A percentile compares a stretch with the other conserved stretches of the same genome.
phyloP scores from a whole-genome alignment of 2,329 filamentous ascomycete genomes.

The Arthroderma uncinatum region DNA sequence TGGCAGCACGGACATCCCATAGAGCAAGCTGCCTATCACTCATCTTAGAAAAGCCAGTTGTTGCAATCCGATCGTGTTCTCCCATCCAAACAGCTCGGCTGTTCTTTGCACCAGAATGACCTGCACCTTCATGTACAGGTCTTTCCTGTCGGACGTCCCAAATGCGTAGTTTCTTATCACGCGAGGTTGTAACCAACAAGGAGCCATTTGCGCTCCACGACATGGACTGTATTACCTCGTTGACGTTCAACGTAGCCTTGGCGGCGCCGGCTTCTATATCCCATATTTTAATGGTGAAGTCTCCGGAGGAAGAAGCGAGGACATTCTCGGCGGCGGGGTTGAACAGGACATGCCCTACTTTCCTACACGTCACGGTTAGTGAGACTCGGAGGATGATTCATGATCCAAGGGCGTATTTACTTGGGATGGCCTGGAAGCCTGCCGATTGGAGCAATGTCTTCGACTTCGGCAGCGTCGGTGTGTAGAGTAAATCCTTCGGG shows the following conservation, averaged over 20 bases:
- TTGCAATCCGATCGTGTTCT: slow-evolving; percentile 89
- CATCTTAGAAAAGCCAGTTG: slow-evolving; percentile 96
- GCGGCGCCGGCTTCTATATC: slow-evolving; percentile 71
- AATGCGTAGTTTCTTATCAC: slow-evolving; percentile 95
- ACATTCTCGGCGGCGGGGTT: slow-evolving; percentile 94
- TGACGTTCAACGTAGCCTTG: slow-evolving; percentile 67
- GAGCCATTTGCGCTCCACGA: slow-evolving; percentile 89
- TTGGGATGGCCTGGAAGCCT: slow-evolving; percentile 80
- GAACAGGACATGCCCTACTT: slow-evolving; percentile 95
- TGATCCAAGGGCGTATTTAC: slow-evolving; percentile 37
- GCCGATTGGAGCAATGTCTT: slow-evolving; percentile 67
- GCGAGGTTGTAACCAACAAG: slow-evolving; percentile 79
- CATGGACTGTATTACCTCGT: slow-evolving; percentile 86
- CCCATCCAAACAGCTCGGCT: slow-evolving; percentile 95
- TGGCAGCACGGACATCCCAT: slow-evolving; percentile 77
- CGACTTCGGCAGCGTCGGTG: slow-evolving; percentile 71
- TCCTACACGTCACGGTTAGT: slow-evolving; percentile 45
- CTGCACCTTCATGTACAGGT: slow-evolving; percentile 69
- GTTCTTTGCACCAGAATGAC: slow-evolving; percentile 92
- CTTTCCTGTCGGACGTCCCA: slow-evolving; percentile 95
- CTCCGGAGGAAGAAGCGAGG: slow-evolving; percentile 86
- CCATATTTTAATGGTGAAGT: slow-evolving; percentile 93
- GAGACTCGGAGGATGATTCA: slow-evolving; percentile 10
- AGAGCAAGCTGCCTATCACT: slow-evolving; percentile 91
- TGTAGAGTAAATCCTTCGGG: slow-evolving; percentile 76